Evolutionary conservation across 331 rosid genomes (phyloP).

Genomic region (Quercus lobata): DNA sequence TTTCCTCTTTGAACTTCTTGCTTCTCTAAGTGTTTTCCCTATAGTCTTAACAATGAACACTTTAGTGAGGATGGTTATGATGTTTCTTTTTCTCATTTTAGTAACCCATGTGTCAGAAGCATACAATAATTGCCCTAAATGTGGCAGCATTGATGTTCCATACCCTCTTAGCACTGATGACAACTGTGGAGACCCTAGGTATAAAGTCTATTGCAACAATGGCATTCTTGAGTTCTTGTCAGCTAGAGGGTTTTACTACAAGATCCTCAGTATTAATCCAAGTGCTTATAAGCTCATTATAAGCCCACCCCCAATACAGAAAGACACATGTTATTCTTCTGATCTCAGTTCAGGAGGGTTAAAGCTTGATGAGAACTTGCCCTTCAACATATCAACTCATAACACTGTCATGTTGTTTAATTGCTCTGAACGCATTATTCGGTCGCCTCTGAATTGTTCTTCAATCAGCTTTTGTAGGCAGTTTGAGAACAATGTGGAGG

Average conservation of each 20-base stretch:
- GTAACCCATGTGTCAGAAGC: conserved; percentile 21
- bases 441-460: conserved; percentile 86
- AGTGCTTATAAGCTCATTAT: conserved; percentile 42
- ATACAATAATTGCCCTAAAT: conserved; percentile 43
- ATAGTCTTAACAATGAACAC: conserved; percentile 3
- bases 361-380: conserved; percentile 48
- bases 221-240: conserved; percentile 60
- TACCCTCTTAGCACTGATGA: conserved; percentile 72
- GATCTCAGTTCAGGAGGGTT: conserved; percentile 55
- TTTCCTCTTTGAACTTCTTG: conserved; percentile 20
- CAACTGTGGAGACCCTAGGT: conserved; percentile 61
- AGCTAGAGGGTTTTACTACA: conserved; percentile 48
- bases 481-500: conserved; percentile 49
- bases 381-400: conserved; percentile 66
- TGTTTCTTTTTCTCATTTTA: conserved; percentile 28
- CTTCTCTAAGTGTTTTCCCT: conserved; percentile 3
- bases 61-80: conserved; percentile 21
- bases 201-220: conserved; percentile 56
- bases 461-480: conserved; percentile 58
- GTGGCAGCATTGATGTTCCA: conserved; percentile 67
- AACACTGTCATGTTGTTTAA: conserved; percentile 77
- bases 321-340: conserved; percentile 51
- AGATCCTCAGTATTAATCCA: conserved; percentile 57
- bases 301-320: conserved; percentile 44
- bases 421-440: conserved; percentile 45